Evolutionary conservation across 345 rosid species (phyloP).

Genomic region (Rhodamnia rubescens): DNA sequence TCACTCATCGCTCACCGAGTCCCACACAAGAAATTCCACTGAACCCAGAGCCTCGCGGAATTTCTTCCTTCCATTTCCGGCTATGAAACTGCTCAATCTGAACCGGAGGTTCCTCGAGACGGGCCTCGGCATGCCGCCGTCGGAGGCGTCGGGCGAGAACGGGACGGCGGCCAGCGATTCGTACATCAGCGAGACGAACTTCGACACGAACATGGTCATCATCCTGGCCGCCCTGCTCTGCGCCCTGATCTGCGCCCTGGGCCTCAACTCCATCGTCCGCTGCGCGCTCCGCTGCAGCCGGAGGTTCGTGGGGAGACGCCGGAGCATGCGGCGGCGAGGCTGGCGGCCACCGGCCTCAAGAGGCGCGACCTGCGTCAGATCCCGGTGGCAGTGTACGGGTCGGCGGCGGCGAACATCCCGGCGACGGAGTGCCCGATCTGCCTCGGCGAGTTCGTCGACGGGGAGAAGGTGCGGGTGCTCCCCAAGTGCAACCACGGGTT

Average conservation of each 20-base stretch:
- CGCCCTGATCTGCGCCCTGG: conserved; percentile 11
- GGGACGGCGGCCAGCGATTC: not conserved
- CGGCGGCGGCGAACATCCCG: not conserved
- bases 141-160: not conserved
- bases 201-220: conserved; percentile 16
- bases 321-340: conserved; percentile 1
- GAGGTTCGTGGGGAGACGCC: not conserved
- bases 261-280: conserved; percentile 7
- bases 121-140: not conserved
- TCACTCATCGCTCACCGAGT: not conserved
- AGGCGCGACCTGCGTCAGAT: conserved; percentile 5
- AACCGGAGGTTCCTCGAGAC: conserved; percentile 2
- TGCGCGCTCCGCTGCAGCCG: conserved; percentile 4
- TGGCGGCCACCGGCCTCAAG: conserved; percentile 10
- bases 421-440: conserved; percentile 25
- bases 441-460: conserved; percentile 23
- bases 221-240: conserved; percentile 13
- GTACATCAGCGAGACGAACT: not conserved
- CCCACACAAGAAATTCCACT: no score
- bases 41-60: not conserved
- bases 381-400: conserved; percentile 11
- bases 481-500: conserved; percentile 25
- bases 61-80: not conserved
- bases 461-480: conserved; percentile 22
- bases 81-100: not conserved